Percentiles rank a stretch among this genome's conserved stretches.
phyloP scores from a whole-genome alignment of 2,329 filamentous ascomycete species.

The Graphilbum ipis-grandicollis region DNA sequence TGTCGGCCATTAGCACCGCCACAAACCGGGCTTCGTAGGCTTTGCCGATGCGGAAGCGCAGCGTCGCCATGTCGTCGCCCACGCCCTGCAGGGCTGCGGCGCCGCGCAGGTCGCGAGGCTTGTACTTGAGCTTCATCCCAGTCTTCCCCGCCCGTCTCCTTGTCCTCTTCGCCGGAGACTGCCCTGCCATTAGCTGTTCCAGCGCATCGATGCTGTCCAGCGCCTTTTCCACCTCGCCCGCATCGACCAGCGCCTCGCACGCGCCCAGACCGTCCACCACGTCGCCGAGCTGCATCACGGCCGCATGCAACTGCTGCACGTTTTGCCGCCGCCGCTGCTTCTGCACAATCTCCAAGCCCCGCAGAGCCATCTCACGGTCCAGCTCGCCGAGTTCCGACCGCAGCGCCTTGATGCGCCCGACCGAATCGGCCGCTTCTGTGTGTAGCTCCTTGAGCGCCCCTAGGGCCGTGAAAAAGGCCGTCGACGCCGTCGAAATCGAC shows the following conservation, averaged over 20 bases:
- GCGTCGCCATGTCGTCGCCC: conserved; percentile 53
- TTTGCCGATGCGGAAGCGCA: conserved; percentile 70
- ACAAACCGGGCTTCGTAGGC: conserved; percentile 73
- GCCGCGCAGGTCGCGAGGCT: conserved; percentile 50
- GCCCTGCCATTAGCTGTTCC: conserved; percentile 65
- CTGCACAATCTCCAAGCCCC: conserved; percentile 70
- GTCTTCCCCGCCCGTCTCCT: neutral
- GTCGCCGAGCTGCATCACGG: conserved; percentile 65
- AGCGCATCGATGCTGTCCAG: conserved; percentile 61
- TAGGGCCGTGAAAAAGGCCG: conserved; percentile 87
- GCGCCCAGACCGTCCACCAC: conserved; percentile 58
- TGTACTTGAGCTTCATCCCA: neutral
- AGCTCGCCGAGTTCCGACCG: conserved; percentile 64
- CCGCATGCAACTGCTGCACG: conserved; percentile 61
- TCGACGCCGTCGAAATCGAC: conserved; percentile 88
- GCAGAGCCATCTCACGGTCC: conserved; percentile 73
- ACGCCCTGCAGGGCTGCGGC: conserved; percentile 69
- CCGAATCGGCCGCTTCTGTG: conserved; percentile 79
- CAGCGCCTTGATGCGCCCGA: conserved; percentile 66
- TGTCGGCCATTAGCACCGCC: conserved; percentile 57
- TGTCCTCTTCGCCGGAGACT: too few species aligned
- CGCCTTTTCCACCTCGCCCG: conserved; percentile 67
- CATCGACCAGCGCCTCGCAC: conserved; percentile 70
- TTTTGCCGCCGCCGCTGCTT: conserved; percentile 73
- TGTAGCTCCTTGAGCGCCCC: conserved; percentile 84